Conservation (phyloP, 2,329 filamentous ascomycete species). For the Penicillium psychrosexuale region DNA sequence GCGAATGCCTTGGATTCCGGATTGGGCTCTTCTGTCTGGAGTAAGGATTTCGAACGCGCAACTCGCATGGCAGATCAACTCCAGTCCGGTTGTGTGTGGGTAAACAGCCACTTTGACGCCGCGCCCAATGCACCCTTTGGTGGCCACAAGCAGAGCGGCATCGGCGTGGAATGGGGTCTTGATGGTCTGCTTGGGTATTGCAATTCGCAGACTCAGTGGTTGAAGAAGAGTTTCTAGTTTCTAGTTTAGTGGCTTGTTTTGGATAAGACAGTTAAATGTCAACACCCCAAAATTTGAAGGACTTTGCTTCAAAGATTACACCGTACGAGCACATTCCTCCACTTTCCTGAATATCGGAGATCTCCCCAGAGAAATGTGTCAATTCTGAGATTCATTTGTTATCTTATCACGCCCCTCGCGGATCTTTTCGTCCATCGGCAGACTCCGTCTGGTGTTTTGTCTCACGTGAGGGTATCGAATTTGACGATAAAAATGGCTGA, state of each 20-base stretch:
- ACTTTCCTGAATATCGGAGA: no score
- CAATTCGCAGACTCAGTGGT: conserved; percentile 36
- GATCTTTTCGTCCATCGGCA: background rate
- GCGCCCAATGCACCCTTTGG: conserved; percentile 43
- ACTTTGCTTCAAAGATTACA: background rate
- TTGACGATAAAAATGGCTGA: background rate
- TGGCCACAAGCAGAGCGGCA: conserved; percentile 53
- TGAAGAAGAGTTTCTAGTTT: conserved; percentile 22
- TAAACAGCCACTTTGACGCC: conserved; percentile 49
- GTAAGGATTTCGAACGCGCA: conserved; percentile 51
- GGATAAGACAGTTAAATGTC: background rate
- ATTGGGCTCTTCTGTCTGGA: conserved; percentile 59
- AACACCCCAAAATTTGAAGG: background rate
- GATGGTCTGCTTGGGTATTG: conserved; percentile 42
- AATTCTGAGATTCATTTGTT: background rate
- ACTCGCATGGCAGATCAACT: conserved; percentile 53
- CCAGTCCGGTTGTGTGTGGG: conserved; percentile 59
- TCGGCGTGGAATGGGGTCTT: conserved; percentile 49
- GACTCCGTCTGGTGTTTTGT: background rate
- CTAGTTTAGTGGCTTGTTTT: background rate
- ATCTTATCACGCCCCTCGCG: background rate
- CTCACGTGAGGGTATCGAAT: background rate
- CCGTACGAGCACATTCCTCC: background rate
- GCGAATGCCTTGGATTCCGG: conserved; percentile 55
- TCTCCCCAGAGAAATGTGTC: background rate